These are phyloP conservation scores for Ajuga chamaepitys DNA, from an alignment of 257 asterid genomes.

Conservation along the genomic window DNA sequence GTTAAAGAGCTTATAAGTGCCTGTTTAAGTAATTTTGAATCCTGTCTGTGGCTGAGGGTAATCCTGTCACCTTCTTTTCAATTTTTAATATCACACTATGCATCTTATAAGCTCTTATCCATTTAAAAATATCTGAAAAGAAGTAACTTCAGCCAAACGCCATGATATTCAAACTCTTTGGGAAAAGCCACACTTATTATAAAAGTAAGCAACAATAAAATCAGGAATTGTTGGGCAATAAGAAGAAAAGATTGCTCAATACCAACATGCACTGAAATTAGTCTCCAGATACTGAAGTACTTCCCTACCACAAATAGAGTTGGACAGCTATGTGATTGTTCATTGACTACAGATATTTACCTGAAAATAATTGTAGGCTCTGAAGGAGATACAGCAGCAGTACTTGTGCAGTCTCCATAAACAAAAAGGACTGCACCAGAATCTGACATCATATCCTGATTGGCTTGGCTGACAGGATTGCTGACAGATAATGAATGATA, in stretches of 20 bases:
- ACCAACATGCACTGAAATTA: not conserved
- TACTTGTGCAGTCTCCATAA: conserved; percentile 91
- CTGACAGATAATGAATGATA: conserved; percentile 62
- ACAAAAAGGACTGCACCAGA: conserved; percentile 71
- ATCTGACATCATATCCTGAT: conserved; percentile 46
- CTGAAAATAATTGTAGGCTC: conserved; percentile 74
- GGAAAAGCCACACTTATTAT: not conserved
- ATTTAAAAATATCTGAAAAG: not conserved
- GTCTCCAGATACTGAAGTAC: not conserved
- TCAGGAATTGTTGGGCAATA: not conserved
- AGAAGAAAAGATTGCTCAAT: not conserved
- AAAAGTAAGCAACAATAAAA: not conserved
- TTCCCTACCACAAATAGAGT: not conserved
- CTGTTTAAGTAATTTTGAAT: not conserved
- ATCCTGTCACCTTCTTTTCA: not conserved
- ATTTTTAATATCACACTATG: not conserved
- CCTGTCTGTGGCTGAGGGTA: too few species aligned
- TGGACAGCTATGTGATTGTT: not conserved
- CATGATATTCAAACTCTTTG: not conserved
- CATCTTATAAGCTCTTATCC: not conserved
- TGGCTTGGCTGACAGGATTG: conserved; percentile 38
- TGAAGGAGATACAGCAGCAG: conserved; percentile 50
- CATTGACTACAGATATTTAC: conserved; percentile 19
- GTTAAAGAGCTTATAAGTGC: not conserved
- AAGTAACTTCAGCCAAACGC: not conserved